Evolutionary conservation across 75 land plant species (phyloP), one percentile per base, ranked within the genome.

Genomic region (Isoetes taiwanensis): DNA sequence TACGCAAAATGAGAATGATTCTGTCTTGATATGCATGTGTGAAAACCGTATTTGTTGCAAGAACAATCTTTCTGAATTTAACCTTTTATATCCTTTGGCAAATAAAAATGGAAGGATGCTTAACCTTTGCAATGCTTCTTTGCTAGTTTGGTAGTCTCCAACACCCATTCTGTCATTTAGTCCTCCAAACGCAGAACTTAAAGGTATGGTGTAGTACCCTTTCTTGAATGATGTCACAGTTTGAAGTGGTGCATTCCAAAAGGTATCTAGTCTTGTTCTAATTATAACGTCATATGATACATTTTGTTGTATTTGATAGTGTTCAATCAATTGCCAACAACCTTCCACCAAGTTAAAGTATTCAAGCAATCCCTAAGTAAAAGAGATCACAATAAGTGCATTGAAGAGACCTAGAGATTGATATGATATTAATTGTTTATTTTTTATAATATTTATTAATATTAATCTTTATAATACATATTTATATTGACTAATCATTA

Each of bases 301-400:
- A 10, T 72, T 64, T 65, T 66, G 34, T 17, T 58, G 53, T 8
- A 11, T 16, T 53, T 84, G 75, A 65, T 72, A 59, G 2, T 56
- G 5, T 5, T 54, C 28, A 16, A 84, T 84, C 73, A 84, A 65
- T 34, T 41, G 25, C 59, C 77, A 63, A 58, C 89, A 84, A 6
- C 86, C 86, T 43, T 84, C 86, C 8, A 84, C 86, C 57, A 84
- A 64, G 34, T 76, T 75, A 65, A 84, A 84, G 67, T 84, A 84
- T 55, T 84, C 85, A 53, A 84, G 43, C 28, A 84, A 50, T 5
- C 89, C 89, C 87, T 84, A 77, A 35, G 10, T 28, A 43, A 30
- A 41, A 54, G 11, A 32, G 61, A 29, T 37, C 11, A 14, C 9
- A 37, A 37, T 9, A n/a, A n/a, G n/a, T n/a, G n/a, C n/a, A n/a